phyloP scores from a whole-genome alignment of 345 rosid genomes.

The Populus simonii region DNA sequence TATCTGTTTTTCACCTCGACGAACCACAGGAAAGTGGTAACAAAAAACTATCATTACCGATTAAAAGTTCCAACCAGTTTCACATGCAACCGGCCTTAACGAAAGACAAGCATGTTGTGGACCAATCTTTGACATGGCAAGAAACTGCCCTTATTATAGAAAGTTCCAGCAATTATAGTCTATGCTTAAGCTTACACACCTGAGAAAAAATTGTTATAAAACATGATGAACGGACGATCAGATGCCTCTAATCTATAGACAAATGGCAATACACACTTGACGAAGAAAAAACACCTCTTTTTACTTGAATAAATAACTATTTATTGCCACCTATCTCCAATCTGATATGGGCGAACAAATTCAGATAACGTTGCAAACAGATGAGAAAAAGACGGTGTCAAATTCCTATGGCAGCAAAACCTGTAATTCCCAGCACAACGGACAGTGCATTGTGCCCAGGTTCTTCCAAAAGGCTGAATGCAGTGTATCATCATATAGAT shows the following conservation, averaged over 20 bases:
- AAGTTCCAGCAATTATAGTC: background rate
- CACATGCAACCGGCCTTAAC: background rate
- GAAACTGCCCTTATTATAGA: background rate
- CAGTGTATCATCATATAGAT: slow-evolving; percentile 78
- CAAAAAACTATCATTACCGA: background rate
- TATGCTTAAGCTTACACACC: background rate
- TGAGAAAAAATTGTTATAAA: background rate
- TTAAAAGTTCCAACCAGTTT: background rate
- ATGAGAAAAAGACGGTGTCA: slow-evolving; percentile 14
- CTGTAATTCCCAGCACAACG: slow-evolving; percentile 65
- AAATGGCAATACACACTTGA: background rate
- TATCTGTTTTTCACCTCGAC: background rate
- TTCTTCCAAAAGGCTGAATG: slow-evolving; percentile 84
- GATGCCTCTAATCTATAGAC: background rate
- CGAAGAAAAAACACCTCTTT: background rate
- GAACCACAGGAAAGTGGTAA: background rate
- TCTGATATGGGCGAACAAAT: background rate
- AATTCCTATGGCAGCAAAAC: slow-evolving; percentile 41
- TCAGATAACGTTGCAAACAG: background rate
- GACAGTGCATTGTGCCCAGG: slow-evolving; percentile 54
- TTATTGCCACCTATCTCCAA: background rate
- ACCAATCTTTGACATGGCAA: background rate
- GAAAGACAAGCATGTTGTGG: background rate
- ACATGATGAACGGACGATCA: background rate
- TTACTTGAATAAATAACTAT: background rate